Conservation (phyloP, 1,284 basidiomycete genomes). For the Trametes sp. region DNA sequence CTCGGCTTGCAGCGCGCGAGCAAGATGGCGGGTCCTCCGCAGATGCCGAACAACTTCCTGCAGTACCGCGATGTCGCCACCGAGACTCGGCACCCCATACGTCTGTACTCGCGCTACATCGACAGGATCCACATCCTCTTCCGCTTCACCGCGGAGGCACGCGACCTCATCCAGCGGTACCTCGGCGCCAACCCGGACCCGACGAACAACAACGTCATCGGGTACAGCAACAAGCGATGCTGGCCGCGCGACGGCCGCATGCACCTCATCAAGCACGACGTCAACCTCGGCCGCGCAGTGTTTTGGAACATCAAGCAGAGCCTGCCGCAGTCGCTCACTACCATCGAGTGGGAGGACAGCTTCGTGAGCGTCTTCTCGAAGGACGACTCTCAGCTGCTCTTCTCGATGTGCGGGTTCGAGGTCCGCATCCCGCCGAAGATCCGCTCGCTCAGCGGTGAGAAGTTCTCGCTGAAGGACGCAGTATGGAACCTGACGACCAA, state of each 20-base stretch:
- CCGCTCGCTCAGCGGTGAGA: conserved; percentile 93
- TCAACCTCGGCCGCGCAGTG: conserved; percentile 97
- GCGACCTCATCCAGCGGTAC: conserved; percentile 98
- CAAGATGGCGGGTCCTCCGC: conserved; percentile 96
- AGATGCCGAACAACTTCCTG: conserved; percentile 96
- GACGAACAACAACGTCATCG: conserved; percentile 98
- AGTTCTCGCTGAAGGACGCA: conserved; percentile 95
- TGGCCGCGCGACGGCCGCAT: conserved; percentile 99
- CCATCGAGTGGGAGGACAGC: conserved; percentile 99
- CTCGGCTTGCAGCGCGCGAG: conserved; percentile 93
- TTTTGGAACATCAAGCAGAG: conserved; percentile 99
- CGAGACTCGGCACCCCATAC: conserved; percentile 93
- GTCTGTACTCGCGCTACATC: conserved; percentile 94
- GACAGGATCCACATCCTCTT: conserved; percentile 95
- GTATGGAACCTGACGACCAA: conserved; percentile 97
- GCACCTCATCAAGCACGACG: conserved; percentile 99
- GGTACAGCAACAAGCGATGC: conserved; percentile 99
- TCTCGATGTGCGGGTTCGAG: conserved; percentile 99
- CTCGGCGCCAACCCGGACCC: conserved; percentile 97
- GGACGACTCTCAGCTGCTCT: conserved; percentile 97
- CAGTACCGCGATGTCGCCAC: conserved; percentile 94
- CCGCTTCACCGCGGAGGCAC: conserved; percentile 96
- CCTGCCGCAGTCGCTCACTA: conserved; percentile 93
- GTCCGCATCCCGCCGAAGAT: conserved; percentile 96
- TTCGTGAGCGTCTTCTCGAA: conserved; percentile 97